These are phyloP conservation scores for Phascolomyces articulosus DNA, from an alignment of 371 early-diverging fungal species.

Conservation along the genomic window DNA sequence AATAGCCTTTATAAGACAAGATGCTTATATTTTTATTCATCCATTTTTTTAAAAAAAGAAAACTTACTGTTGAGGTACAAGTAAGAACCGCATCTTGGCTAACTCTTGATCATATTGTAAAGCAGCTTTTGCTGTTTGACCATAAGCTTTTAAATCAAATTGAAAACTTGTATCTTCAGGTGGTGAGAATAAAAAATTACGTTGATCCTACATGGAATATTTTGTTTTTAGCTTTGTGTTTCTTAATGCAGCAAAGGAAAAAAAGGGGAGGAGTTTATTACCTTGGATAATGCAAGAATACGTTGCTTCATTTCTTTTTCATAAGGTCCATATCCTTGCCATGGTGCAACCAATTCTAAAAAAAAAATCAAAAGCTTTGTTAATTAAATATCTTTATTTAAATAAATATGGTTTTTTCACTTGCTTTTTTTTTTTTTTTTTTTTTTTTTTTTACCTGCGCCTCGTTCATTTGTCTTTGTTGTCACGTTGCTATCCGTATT, in stretches of 20 bases:
- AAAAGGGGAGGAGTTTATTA: constrained; percentile 14
- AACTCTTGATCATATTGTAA: constrained; percentile 62
- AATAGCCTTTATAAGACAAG: too few species aligned
- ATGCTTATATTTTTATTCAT: too few species aligned
- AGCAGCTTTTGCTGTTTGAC: constrained; percentile 62
- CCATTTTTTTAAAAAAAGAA: neutral
- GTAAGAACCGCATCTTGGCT: constrained; percentile 61
- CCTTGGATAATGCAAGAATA: constrained; percentile 63
- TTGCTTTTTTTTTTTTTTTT: too few species aligned
- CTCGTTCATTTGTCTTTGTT: constrained; percentile 12
- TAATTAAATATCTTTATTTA: too few species aligned
- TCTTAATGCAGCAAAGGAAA: too few species aligned
- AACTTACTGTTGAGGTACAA: constrained; percentile 69
- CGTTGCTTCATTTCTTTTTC: constrained; percentile 58
- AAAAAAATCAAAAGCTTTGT: neutral
- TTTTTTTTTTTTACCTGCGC: constrained; percentile 23
- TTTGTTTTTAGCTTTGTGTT: neutral
- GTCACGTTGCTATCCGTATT: constrained; percentile 13
- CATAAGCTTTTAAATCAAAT: constrained; percentile 65
- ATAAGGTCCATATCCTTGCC: constrained; percentile 60
- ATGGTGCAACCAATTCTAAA: constrained; percentile 58
- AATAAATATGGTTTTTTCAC: too few species aligned
- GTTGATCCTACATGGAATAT: constrained; percentile 52
- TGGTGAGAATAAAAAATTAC: constrained; percentile 67
- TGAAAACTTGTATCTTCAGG: constrained; percentile 69